phyloP scores from a whole-genome alignment of 192 early-diverging fungal species.

The Phlyctochytrium arcticum region DNA sequence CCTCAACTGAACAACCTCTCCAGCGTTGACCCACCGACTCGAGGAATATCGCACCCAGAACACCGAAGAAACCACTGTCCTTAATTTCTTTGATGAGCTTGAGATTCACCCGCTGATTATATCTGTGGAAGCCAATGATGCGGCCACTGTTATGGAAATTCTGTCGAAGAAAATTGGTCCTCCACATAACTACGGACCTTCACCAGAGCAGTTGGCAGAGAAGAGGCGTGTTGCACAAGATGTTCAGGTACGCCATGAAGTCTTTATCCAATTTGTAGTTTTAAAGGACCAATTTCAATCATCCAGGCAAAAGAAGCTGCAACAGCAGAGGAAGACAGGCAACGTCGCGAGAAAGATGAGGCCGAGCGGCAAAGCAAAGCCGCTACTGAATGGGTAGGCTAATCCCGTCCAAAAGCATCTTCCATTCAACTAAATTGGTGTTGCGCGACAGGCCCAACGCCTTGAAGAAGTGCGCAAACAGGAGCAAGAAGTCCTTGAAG shows the following conservation, averaged over 20 bases:
- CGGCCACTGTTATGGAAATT: conserved; percentile 33
- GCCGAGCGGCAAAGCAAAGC: conserved; percentile 49
- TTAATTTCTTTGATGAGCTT: conserved; percentile 62
- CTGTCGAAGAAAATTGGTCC: conserved; percentile 44
- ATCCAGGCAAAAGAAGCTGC: conserved; percentile 39
- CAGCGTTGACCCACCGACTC: conserved; percentile 42
- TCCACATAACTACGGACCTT: conserved; percentile 60
- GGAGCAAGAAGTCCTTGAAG: conserved; percentile 60
- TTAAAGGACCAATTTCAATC: background rate
- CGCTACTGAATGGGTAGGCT: conserved; percentile 53
- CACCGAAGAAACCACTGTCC: conserved; percentile 53
- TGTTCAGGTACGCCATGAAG: conserved; percentile 20
- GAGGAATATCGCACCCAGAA: conserved; percentile 50
- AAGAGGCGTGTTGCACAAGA: conserved; percentile 42
- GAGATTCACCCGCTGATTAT: conserved; percentile 50
- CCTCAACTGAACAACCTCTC: background rate
- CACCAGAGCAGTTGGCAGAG: conserved; percentile 51
- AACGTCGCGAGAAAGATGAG: conserved; percentile 51
- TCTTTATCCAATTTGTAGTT: too few species aligned
- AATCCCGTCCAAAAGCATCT: background rate
- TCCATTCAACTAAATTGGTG: background rate
- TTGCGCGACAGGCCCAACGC: conserved; percentile 33
- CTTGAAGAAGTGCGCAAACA: conserved; percentile 60
- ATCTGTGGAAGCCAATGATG: conserved; percentile 29
- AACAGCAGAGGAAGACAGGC: conserved; percentile 44